phyloP scores from a whole-genome alignment of 768 basidiomycete genomes.

The Calvatia gigantea region DNA sequence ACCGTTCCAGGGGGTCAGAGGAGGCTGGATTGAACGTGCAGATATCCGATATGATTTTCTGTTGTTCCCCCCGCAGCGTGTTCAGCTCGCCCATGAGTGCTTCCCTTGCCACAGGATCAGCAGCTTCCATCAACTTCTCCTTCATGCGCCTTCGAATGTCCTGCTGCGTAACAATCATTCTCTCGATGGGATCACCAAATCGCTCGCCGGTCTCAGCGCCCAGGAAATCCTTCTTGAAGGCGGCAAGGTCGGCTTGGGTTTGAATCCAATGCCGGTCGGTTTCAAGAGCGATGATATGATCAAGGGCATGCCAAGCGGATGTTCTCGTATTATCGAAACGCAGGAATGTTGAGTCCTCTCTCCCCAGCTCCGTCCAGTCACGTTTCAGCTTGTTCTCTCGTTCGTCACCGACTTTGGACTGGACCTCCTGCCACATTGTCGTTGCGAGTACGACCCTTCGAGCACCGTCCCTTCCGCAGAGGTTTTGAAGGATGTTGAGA shows the following conservation, averaged over 20 bases:
- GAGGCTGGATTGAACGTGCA: neutral
- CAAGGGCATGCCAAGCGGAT: conserved; percentile 14
- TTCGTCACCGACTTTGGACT: neutral
- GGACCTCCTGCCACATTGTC: conserved; percentile 39
- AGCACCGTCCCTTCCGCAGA: conserved; percentile 48
- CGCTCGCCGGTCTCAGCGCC: neutral
- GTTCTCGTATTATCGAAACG: conserved; percentile 10
- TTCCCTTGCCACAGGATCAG: neutral
- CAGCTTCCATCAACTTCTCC: neutral
- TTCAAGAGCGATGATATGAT: conserved; percentile 5
- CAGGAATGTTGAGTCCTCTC: conserved; percentile 5
- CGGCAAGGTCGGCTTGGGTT: conserved; percentile 12
- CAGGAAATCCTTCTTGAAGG: neutral
- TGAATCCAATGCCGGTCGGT: neutral
- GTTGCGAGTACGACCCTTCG: conserved; percentile 50
- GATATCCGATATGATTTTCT: neutral
- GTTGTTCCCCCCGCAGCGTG: neutral
- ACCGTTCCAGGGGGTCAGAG: neutral
- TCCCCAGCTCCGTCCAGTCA: conserved; percentile 15
- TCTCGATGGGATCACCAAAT: neutral
- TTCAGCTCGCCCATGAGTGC: neutral
- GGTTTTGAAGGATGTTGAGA: conserved; percentile 46
- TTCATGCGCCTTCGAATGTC: neutral
- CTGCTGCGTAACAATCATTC: neutral
- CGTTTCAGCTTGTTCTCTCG: conserved; percentile 22